Evolutionary conservation across 257 asterid species (phyloP), one percentile per base, ranked within the genome.

Genomic region (Echium plantagineum): DNA sequence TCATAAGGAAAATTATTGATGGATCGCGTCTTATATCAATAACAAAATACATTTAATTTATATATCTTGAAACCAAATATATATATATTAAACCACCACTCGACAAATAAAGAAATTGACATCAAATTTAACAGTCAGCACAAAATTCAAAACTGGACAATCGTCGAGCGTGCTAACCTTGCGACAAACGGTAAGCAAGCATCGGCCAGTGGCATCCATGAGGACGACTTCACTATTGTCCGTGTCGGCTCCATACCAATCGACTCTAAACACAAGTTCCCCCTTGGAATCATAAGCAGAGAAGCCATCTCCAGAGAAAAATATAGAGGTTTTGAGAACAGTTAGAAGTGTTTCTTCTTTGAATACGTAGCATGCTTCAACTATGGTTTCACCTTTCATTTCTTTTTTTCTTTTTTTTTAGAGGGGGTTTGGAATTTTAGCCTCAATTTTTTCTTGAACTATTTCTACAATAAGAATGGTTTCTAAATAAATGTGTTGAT

Each of bases 231-330:
- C 94, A 17, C 52, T 75, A 26, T 77, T 78, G 7, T 71, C n/a
- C 5, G 17, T 57, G 12, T 76, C 86, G 16, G 86, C 81, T 4
- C 83, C 84, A 73, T 85, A 85, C 0, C 84, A 49, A 30, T 85
- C 96, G 52, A 87, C 96, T 7, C 96, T 87, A 72, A 87, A 87
- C n/a, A 85, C 74, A 47, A 83, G 70, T 8, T 54, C 26, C 46
- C 93, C 94, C 7, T 59, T 73, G 62, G 76, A 60, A 64, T 85
- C 85, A 59, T 85, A 85, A 21, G 82, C 94, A 63, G 78, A 62
- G 77, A 81, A 87, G 9, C 94, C 94, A 62, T 87, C 96, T 30
- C 94, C 94, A 67, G 78, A 57, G 79, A 75, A 87, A 78, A 87
- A 87, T 22, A 81, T 81, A 15, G 89, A 83, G 9, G 93, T 81